Percentiles rank a stretch among this genome's conserved stretches.
Conservation (phyloP, 257 asterid species). For the Salvia splendens region DNA sequence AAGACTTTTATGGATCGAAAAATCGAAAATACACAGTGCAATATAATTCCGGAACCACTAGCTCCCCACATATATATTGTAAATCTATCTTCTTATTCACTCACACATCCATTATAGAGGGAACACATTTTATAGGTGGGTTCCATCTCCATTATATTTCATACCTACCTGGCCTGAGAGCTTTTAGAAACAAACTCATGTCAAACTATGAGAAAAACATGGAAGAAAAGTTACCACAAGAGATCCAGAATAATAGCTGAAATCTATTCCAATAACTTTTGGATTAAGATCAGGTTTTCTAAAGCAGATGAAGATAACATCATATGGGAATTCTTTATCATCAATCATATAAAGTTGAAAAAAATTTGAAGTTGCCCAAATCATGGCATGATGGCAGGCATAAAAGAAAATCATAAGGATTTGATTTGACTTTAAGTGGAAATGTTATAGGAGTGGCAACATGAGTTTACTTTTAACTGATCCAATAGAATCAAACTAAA, state of each 20-base stretch:
- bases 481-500: conserved; percentile 39
- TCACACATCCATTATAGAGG: conserved; percentile 38
- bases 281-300: conserved; percentile 20
- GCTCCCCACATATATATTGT: conserved; percentile 48
- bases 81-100: conserved; percentile 43
- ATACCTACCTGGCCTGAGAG: conserved; percentile 39
- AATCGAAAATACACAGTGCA: conserved; percentile 41
- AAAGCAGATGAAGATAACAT: conserved; percentile 27
- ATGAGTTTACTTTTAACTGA: conserved; percentile 36
- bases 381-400: conserved; percentile 45
- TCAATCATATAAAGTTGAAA: conserved; percentile 21
- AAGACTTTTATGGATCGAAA: conserved; percentile 27
- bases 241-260: conserved; percentile 32
- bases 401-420: conserved; percentile 29
- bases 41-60: conserved; percentile 51
- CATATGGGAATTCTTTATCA: not conserved
- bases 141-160: conserved; percentile 45
- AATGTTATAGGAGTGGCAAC: conserved; percentile 42
- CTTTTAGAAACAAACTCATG: conserved; percentile 32
- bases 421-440: conserved; percentile 42
- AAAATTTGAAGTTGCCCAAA: conserved; percentile 28
- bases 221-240: conserved; percentile 22
- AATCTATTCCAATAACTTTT: conserved; percentile 25
- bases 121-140: conserved; percentile 49
- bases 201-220: conserved; percentile 27